A percentile compares a stretch with the other conserved stretches of the same genome.
These are phyloP conservation scores for Neurospora sp. DNA, from an alignment of 495 filamentous ascomycete species.

Conservation along the genomic window DNA sequence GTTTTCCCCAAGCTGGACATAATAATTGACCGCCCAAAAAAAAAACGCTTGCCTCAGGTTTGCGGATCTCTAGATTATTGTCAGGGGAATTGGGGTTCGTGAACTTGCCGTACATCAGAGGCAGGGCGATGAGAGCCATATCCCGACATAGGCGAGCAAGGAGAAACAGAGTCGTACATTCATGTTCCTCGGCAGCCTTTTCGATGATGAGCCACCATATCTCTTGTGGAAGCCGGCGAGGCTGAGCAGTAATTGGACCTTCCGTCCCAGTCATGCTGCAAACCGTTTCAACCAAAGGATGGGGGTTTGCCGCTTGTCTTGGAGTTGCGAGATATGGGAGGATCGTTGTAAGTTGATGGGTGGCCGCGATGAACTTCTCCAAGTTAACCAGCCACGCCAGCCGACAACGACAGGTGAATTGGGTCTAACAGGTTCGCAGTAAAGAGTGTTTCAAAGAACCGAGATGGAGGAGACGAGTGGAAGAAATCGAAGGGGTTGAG, in stretches of 20 bases:
- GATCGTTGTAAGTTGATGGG: neutral
- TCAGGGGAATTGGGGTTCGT: neutral
- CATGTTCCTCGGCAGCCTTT: neutral
- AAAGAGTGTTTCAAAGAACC: no score
- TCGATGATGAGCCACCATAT: neutral
- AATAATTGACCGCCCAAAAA: neutral
- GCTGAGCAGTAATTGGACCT: neutral
- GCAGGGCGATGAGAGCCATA: neutral
- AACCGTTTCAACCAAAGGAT: neutral
- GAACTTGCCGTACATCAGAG: neutral
- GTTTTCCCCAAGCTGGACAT: neutral
- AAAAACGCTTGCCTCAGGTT: neutral
- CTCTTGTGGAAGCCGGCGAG: neutral
- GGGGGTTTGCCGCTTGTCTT: neutral
- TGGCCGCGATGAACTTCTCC: neutral
- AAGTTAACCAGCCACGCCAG: neutral
- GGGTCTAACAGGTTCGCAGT: no score
- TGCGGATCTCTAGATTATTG: no score
- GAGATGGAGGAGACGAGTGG: neutral
- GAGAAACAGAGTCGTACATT: neutral
- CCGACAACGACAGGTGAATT: no score
- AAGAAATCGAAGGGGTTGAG: neutral
- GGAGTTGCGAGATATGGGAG: neutral
- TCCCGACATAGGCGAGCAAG: neutral
- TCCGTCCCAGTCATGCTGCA: neutral